These are phyloP conservation scores for Capsicum chinense DNA, from an alignment of 257 asterid genomes.

Conservation along the genomic window DNA sequence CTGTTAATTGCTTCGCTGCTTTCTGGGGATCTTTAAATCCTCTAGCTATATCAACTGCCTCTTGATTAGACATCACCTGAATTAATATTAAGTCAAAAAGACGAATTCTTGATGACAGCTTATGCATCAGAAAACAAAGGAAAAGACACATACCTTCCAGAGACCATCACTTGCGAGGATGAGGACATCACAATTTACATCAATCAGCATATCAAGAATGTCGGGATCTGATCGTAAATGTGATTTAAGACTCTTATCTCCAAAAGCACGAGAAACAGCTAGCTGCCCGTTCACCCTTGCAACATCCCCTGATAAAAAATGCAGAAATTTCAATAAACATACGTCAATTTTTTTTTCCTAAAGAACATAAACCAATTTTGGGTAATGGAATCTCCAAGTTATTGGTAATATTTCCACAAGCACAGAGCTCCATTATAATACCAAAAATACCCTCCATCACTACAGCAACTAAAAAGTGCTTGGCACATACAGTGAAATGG, in stretches of 20 bases:
- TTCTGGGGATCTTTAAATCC: conserved; percentile 39
- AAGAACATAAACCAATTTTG: conserved; percentile 1
- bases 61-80: conserved; percentile 54
- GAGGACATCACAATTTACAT: conserved; percentile 45
- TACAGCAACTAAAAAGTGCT: background rate
- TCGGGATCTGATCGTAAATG: conserved; percentile 56
- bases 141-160: conserved; percentile 47
- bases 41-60: conserved; percentile 48
- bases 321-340: background rate
- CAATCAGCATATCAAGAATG: conserved; percentile 38
- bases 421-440: background rate
- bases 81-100: background rate
- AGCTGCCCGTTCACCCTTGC: conserved; percentile 54
- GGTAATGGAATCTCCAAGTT: background rate
- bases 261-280: conserved; percentile 57
- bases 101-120: background rate
- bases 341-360: conserved; percentile 5
- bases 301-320: conserved; percentile 45
- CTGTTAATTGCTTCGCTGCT: conserved; percentile 45
- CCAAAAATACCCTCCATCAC: background rate
- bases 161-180: conserved; percentile 53
- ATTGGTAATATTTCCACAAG: background rate
- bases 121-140: background rate
- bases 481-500: background rate
- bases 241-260: conserved; percentile 50